Evolutionary conservation across 2,329 filamentous ascomycete genomes (phyloP).

Genomic region (Penicillium sp.): DNA sequence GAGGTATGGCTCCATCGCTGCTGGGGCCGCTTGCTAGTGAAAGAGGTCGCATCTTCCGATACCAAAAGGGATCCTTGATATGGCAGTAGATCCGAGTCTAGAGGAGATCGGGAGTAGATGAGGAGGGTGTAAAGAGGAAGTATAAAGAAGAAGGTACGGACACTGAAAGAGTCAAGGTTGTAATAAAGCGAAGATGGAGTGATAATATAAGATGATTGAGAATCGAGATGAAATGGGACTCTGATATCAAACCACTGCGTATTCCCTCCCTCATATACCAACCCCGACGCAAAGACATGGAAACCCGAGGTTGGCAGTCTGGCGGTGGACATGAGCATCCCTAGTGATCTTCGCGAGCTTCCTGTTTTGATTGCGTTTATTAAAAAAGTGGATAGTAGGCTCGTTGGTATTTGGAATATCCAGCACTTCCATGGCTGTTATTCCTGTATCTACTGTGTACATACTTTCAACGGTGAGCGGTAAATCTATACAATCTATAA

Average conservation of each 20-base stretch:
- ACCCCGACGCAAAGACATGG: neutral
- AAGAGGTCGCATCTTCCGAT: conserved; percentile 8
- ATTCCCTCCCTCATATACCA: neutral
- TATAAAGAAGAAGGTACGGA: neutral
- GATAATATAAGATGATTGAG: neutral
- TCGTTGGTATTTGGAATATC: neutral
- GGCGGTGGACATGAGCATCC: neutral
- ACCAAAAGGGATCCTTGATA: neutral
- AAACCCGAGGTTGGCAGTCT: neutral
- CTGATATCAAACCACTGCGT: neutral
- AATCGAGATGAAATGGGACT: neutral
- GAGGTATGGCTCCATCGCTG: neutral
- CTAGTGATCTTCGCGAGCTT: neutral
- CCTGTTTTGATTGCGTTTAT: neutral
- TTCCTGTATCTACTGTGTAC: neutral
- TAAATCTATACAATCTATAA: neutral
- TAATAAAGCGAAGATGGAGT: neutral
- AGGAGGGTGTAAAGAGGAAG: neutral
- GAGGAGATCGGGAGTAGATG: neutral
- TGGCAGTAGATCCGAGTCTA: neutral
- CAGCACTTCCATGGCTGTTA: neutral
- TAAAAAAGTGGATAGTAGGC: neutral
- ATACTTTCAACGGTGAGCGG: neutral
- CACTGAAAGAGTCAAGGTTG: neutral
- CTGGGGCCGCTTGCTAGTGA: neutral